Evolutionary conservation across 257 asterid genomes (phyloP).

Genomic region (Voacanga thouarsii): DNA sequence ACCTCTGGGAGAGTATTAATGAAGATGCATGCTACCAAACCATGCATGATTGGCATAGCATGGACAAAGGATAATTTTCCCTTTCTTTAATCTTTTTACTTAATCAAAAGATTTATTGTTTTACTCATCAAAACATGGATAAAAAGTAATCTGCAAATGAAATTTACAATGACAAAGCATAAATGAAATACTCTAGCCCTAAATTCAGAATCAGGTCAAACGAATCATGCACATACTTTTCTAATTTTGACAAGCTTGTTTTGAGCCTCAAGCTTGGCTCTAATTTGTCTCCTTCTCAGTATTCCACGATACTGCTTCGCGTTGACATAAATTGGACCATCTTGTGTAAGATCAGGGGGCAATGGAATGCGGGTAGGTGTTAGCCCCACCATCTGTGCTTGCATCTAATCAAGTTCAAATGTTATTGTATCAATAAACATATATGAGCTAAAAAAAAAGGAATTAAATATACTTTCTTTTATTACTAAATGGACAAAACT

Average conservation of each 20-base stretch:
- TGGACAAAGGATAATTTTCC: background rate
- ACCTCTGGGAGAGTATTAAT: background rate
- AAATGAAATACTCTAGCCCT: background rate
- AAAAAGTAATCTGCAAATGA: background rate
- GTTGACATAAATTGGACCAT: conserved; percentile 87
- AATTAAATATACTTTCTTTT: background rate
- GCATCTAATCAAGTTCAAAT: conserved; percentile 37
- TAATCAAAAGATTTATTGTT: background rate
- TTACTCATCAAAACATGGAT: background rate
- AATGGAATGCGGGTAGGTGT: conserved; percentile 70
- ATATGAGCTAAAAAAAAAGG: background rate
- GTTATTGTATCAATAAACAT: background rate
- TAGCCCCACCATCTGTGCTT: conserved; percentile 57
- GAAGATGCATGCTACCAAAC: background rate
- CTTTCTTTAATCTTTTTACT: background rate
- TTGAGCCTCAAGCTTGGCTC: conserved; percentile 96
- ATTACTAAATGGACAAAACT: background rate
- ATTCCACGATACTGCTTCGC: conserved; percentile 93
- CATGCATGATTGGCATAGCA: background rate
- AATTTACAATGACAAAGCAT: background rate
- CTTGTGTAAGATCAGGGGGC: conserved; percentile 76
- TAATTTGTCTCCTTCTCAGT: conserved; percentile 79
- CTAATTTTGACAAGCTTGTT: conserved; percentile 78
- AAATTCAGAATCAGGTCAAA: background rate
- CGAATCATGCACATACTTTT: conserved; percentile 47